phyloP scores from a whole-genome alignment of 805 yeast genomes.

The Lachancea quebecensis region DNA sequence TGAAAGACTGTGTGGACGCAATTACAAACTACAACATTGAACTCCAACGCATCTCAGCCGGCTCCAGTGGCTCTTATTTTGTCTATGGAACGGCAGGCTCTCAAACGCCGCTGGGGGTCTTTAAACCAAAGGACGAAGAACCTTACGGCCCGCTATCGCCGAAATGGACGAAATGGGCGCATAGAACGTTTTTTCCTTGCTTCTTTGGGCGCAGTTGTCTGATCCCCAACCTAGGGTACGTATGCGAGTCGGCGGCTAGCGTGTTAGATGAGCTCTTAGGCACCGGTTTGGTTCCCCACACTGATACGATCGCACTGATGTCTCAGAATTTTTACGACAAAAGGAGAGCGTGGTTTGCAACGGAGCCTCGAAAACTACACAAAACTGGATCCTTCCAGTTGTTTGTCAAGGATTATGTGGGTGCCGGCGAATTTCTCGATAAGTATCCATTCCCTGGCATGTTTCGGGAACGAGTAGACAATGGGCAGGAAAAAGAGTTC shows the following conservation, averaged over 20 bases:
- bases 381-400: constrained; percentile 66
- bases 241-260: constrained; percentile 67
- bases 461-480: constrained; percentile 11
- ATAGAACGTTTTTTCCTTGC: constrained; percentile 68
- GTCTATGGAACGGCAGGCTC: constrained; percentile 31
- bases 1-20: constrained; percentile 39
- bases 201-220: constrained; percentile 69
- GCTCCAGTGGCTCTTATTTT: constrained; percentile 69
- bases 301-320: constrained; percentile 47
- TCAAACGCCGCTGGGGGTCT: constrained; percentile 45
- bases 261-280: constrained; percentile 54
- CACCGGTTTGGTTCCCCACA: constrained; percentile 56
- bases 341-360: constrained; percentile 14
- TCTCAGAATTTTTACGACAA: constrained; percentile 38
- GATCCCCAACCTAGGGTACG: constrained; percentile 65
- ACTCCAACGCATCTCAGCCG: constrained; percentile 52
- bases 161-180: constrained; percentile 76
- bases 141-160: constrained; percentile 76
- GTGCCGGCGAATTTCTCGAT: constrained; percentile 54
- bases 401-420: constrained; percentile 50
- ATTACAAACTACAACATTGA: constrained; percentile 38
- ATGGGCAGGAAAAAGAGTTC: constrained; percentile 27
- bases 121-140: constrained; percentile 76
- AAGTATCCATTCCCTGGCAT: constrained; percentile 49
- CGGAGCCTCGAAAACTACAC: constrained; percentile 15